phyloP scores from a whole-genome alignment of 495 filamentous ascomycete species.

The Hypoxylon crocopeplum region DNA sequence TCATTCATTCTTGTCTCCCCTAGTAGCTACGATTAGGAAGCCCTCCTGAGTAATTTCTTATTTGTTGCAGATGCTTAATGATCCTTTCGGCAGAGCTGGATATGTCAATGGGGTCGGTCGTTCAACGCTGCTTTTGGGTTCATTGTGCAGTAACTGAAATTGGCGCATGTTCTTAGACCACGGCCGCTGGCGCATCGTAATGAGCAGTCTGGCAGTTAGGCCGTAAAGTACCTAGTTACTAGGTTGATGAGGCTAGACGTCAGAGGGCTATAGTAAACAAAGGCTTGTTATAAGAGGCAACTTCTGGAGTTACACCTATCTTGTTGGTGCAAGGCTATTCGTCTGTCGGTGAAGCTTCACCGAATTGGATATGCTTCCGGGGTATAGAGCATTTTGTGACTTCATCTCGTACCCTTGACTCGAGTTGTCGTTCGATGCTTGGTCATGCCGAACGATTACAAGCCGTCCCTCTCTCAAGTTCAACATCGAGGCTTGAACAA shows the following conservation, averaged over 20 bases:
- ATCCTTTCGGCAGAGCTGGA: not conserved
- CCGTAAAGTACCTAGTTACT: not conserved
- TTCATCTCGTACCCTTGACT: constrained; percentile 6
- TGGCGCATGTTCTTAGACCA: too few relatives aligned
- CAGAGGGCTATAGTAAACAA: constrained; percentile 6
- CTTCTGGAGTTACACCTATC: not conserved
- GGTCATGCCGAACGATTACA: not conserved
- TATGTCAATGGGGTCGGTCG: too few relatives aligned
- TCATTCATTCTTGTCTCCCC: constrained; percentile 17
- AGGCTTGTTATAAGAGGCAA: constrained; percentile 1
- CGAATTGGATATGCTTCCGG: constrained; percentile 8
- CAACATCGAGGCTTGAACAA: not conserved
- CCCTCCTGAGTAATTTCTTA: constrained; percentile 15
- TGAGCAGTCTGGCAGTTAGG: not conserved
- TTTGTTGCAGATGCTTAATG: constrained; percentile 1
- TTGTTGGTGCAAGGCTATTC: not conserved
- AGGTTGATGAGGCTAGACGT: constrained; percentile 2
- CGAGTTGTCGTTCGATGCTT: constrained; percentile 1
- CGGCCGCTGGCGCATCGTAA: too few relatives aligned
- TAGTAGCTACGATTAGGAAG: not conserved
- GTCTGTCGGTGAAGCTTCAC: constrained; percentile 7
- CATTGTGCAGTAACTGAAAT: not conserved
- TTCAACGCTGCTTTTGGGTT: not conserved
- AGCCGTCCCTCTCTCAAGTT: too few relatives aligned
- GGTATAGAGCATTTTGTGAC: constrained; percentile 1